Base-by-base conservation (phyloP, 208 protist genomes). In the Blastocrithidia nonstop region DNA sequence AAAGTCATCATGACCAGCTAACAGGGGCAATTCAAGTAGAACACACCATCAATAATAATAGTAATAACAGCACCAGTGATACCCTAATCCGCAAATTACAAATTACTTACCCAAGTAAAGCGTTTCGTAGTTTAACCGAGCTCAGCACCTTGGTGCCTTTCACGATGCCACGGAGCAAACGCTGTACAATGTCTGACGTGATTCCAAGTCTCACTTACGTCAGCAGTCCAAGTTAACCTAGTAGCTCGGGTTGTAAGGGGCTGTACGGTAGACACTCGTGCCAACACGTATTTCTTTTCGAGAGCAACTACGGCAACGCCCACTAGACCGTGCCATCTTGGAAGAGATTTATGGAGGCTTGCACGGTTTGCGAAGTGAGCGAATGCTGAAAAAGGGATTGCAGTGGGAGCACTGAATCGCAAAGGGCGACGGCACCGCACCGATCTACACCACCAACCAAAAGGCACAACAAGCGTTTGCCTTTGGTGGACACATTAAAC, bases 381-480 rank as follows among this genome's bases (percentile, higher is more conserved):
- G 84, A 3, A 68, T 69, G 48, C 62, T 93, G 21, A 83, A 84
- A 49, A 70, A 69, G 20, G 84, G 80, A 24, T 70, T 93, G 3
- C 66, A 70, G 36, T 90, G 75, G 77, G 84, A 93, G 63, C 76
- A 88, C 57, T 93, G 84, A 80, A 90, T 93, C 52, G 74, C 84
- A 19, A 87, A 88, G 45, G 84, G 84, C 9, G 80, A 93, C 40
- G 84, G 80, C 60, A 93, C 77, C 6, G 76, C 80, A 8, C 84
- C 84, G 15, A 67, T 93, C 20, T 90, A 78, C 32, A 84, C 43
- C 15, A 74, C 80, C 28, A 90, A 76, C 2, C 23, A 27, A 4
- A 93, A 89, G 47, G 71, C 73, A 9, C 79, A 88, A 45, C 77
- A 88, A 40, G 84, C 80, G 7, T 93, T 93, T 54, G 84, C 71